These are phyloP conservation scores for Populus euphratica DNA, from an alignment of 345 rosid genomes.

Conservation along the genomic window DNA sequence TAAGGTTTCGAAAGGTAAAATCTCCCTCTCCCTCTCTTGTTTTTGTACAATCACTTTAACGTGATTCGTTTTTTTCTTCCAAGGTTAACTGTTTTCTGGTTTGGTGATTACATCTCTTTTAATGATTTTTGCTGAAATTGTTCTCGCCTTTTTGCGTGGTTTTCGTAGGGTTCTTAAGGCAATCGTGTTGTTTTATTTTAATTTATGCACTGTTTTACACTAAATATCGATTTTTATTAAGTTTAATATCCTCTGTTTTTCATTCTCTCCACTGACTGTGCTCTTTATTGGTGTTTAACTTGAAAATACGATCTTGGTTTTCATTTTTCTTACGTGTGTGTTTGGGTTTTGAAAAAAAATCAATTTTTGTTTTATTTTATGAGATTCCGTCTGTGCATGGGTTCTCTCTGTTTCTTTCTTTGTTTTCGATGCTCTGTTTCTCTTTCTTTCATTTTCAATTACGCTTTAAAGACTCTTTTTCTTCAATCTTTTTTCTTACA, in stretches of 20 bases:
- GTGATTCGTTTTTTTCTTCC: not conserved
- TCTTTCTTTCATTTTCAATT: not conserved
- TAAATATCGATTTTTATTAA: not conserved
- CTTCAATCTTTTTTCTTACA: not conserved
- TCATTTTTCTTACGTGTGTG: not conserved
- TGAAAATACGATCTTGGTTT: not conserved
- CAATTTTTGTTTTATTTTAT: not conserved
- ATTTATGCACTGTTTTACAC: not conserved
- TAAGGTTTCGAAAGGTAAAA: not conserved
- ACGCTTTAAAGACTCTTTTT: not conserved
- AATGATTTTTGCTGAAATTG: too few relatives aligned
- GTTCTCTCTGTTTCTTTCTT: not conserved
- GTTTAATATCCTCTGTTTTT: not conserved
- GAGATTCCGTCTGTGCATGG: not conserved
- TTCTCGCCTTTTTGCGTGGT: not conserved
- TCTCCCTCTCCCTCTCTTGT: not conserved
- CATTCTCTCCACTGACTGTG: not conserved
- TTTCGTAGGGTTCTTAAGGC: not conserved
- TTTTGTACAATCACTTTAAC: not conserved
- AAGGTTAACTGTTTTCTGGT: not conserved
- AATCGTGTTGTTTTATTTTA: not conserved
- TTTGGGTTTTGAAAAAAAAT: not conserved
- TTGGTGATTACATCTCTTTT: not conserved
- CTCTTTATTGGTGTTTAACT: not conserved
- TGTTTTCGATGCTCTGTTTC: not conserved